These are phyloP conservation scores for Mortierella sp. DNA, from an alignment of 371 early-diverging fungal genomes.

Conservation along the genomic window DNA sequence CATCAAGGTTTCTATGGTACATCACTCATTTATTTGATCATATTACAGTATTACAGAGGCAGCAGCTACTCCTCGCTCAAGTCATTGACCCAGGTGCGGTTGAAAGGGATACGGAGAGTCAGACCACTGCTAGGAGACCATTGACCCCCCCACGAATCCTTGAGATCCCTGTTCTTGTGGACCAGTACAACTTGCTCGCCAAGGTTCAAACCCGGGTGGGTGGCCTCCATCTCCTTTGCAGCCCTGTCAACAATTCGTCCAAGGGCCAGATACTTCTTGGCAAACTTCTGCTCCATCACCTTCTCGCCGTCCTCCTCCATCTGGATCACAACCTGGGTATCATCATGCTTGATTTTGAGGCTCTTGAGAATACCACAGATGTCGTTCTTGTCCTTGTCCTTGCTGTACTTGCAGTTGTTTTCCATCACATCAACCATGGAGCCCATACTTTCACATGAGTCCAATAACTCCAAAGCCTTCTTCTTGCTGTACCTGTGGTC, in stretches of 20 bases:
- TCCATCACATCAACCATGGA: conserved; percentile 1
- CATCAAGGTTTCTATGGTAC: background rate
- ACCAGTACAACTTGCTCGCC: conserved; percentile 51
- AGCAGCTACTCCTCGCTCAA: conserved; percentile 14
- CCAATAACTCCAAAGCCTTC: conserved; percentile 23
- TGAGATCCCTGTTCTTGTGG: conserved; percentile 19
- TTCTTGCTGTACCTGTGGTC: conserved; percentile 26
- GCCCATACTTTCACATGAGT: conserved; percentile 11
- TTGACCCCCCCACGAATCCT: conserved; percentile 32
- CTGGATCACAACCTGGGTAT: conserved; percentile 29
- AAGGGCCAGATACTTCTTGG: conserved; percentile 40
- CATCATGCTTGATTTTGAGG: conserved; percentile 27
- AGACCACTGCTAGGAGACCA: conserved; percentile 39
- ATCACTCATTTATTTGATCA: conserved; percentile 6
- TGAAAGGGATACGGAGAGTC: conserved; percentile 41
- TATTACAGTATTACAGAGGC: background rate
- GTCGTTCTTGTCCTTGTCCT: conserved; percentile 2
- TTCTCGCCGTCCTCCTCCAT: conserved; percentile 41
- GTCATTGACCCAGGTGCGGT: conserved; percentile 50
- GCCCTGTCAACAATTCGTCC: conserved; percentile 48
- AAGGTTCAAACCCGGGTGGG: conserved; percentile 27
- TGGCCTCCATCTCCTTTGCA: conserved; percentile 40
- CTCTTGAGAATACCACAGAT: conserved; percentile 7
- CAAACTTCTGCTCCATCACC: conserved; percentile 32
- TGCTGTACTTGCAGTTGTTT: background rate